Conservation (phyloP, 352 stramenopile genomes). For the Pythium grandisporangium region DNA sequence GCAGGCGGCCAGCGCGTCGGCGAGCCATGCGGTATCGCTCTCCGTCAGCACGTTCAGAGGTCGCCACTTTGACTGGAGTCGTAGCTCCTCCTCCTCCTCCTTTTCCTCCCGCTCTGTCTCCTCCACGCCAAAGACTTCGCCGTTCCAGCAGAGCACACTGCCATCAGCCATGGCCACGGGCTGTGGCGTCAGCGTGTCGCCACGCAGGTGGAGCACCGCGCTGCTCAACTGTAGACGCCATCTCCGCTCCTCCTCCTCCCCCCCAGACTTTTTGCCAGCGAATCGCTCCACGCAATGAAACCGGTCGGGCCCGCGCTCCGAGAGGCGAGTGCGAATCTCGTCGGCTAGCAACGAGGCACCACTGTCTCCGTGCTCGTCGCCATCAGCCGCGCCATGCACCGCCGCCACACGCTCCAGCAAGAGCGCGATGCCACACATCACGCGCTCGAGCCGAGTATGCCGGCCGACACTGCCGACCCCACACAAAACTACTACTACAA, state of each 20-base stretch:
- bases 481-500: too few relatives aligned
- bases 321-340: conserved; percentile 9
- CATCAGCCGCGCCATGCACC: not conserved
- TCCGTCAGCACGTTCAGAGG: conserved; percentile 9
- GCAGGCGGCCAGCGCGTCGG: conserved; percentile 19
- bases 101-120: too few relatives aligned
- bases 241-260: not conserved
- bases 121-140: conserved; percentile 79
- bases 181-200: conserved; percentile 57
- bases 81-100: too few relatives aligned
- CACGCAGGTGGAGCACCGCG: conserved; percentile 88
- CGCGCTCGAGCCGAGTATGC: too few relatives aligned
- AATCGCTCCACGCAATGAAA: conserved; percentile 3
- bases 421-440: conserved; percentile 29
- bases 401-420: conserved; percentile 10
- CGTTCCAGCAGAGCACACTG: conserved; percentile 90
- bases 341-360: conserved; percentile 3
- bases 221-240: conserved; percentile 51
- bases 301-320: conserved; percentile 23
- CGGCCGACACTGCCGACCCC: too few relatives aligned
- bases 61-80: too few relatives aligned
- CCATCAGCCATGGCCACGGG: conserved; percentile 52
- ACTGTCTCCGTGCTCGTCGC: too few relatives aligned
- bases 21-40: conserved; percentile 42
- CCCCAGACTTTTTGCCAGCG: not conserved